Base-by-base conservation (phyloP, 257 asterid genomes). In the Solanum peruvianum region DNA sequence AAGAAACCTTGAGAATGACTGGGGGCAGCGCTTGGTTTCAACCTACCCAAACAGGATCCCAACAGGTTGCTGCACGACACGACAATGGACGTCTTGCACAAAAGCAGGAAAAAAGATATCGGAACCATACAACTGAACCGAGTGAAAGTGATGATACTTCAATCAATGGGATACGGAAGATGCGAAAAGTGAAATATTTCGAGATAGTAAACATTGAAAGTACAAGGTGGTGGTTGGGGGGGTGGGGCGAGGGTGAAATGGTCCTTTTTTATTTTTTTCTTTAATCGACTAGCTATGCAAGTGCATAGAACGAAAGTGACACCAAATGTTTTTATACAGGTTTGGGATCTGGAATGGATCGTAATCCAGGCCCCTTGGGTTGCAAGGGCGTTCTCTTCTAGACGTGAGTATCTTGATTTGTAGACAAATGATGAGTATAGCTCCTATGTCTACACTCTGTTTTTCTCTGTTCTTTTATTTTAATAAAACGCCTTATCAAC, bases 1-100 rank as follows among this genome's bases (percentile, higher is more conserved):
- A 75, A 49, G 89, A 89, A 21, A 64, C 88, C 60, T 47, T 35
- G 25, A 80, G 83, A 69, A 81, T 33, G 31, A 90, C 88, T 83
- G 92, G 75, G 85, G 86, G n/a, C 39, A 69, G 81, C 82, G 80
- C 87, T 33, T 91, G 91, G 45, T 60, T 72, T 58, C 87, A 94
- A 13, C 82, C 92, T 8, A 70, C 90, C 15, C 85, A 80, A 60
- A 77, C 77, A 35, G 90, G 91, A 86, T 71, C 84, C 67, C 90
- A 85, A 87, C 86, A 77, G 85, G 70, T 56, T 2, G n/a, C n/a
- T 56, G 64, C 11, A 52, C n/a, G n/a, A n/a, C n/a, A 52, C 11
- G n/a, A 56, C 83, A 56, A 56, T 7, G n/a, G 64, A 7, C n/a
- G 64, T 11, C 0, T 56, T 56, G n/a, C n/a, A 18, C n/a, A n/a